These are phyloP conservation scores for Panicum hallii DNA, from an alignment of 202 grass and related monocot genomes.

Conservation along the genomic window DNA sequence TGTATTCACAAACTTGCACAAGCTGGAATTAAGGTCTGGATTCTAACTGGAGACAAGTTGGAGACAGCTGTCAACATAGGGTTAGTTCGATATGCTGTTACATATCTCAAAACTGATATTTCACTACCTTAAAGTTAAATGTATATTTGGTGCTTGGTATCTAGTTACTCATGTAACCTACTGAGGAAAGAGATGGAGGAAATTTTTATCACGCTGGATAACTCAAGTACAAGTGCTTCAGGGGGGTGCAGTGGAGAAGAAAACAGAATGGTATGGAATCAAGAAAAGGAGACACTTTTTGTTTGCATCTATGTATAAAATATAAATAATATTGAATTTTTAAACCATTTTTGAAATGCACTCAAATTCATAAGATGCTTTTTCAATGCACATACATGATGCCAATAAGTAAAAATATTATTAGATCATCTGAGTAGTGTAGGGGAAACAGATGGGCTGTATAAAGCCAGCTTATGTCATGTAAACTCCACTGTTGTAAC, in stretches of 20 bases:
- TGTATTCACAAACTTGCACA: slow-evolving; percentile 81
- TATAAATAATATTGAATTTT: slow-evolving; percentile 26
- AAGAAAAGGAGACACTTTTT: not conserved
- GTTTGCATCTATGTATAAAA: slow-evolving; percentile 23
- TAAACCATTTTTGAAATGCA: slow-evolving; percentile 27
- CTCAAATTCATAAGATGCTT: not conserved
- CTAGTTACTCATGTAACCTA: slow-evolving; percentile 71
- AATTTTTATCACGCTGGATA: slow-evolving; percentile 62
- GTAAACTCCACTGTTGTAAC: slow-evolving; percentile 1
- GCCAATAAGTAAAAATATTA: slow-evolving; percentile 16
- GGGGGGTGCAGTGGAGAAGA: slow-evolving; percentile 45
- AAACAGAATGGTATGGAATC: slow-evolving; percentile 48
- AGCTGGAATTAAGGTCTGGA: slow-evolving; percentile 91
- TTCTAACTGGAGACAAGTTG: slow-evolving; percentile 83
- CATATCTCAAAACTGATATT: slow-evolving; percentile 29
- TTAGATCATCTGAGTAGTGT: not conserved
- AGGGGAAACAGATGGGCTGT: not conserved
- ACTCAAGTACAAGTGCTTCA: slow-evolving; percentile 38
- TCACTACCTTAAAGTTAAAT: slow-evolving; percentile 25
- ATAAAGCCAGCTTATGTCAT: not conserved
- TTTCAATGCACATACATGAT: slow-evolving; percentile 11
- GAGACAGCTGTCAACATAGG: slow-evolving; percentile 88
- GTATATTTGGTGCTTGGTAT: slow-evolving; percentile 42
- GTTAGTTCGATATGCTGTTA: slow-evolving; percentile 45
- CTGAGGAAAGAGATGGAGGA: slow-evolving; percentile 71